These are phyloP conservation scores for barrel medic (Medicago truncatula) DNA, from an alignment of 306 rosid species.

Conservation along the genomic window MtrunA17r5.0-ANR NC_053048.1:42463001-42463500, in stretches of 20 bases:
- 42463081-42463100: slow-evolving; percentile 27
- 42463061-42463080: slow-evolving; percentile 9
- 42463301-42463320: background rate
- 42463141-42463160: background rate
- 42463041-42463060: background rate
- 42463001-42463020: too few species aligned
- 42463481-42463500: too few species aligned
- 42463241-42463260: slow-evolving; percentile 17
- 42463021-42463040: too few species aligned
- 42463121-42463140: slow-evolving; percentile 39
- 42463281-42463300: background rate
- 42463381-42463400: too few species aligned
- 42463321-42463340: too few species aligned
- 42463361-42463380: too few species aligned
- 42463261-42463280: background rate
- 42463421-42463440: too few species aligned
- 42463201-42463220: slow-evolving; percentile 34
- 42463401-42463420: too few species aligned
- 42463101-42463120: slow-evolving; percentile 21
- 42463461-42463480: too few species aligned
- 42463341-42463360: too few species aligned
- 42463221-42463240: slow-evolving; percentile 35
- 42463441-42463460: too few species aligned
- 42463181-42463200: slow-evolving; percentile 29
- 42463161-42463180: slow-evolving; percentile 12